Base-by-base conservation (phyloP, 2,329 filamentous ascomycete species). In the Penicillium sp. region DNA sequence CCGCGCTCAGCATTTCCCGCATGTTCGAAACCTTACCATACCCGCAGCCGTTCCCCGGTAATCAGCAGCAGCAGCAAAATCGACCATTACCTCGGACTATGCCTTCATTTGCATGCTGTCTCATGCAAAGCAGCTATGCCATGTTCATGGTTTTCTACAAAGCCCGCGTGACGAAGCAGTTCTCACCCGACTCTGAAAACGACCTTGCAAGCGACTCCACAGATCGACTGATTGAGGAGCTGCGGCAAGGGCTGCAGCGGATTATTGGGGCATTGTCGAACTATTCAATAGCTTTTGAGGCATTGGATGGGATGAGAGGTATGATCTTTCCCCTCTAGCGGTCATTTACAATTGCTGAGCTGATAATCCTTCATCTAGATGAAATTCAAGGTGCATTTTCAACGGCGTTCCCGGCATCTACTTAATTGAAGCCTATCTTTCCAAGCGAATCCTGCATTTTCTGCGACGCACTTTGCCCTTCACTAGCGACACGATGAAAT, bases 111-210 rank as follows among this genome's bases (percentile, higher is more conserved):
- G 70, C 71, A 18, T 73, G 70, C 56, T 74, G 72, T 49, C 61
- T 72, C 6, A 73, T 74, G 70, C 71, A 74, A 50, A 67, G 68
- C 32, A 73, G 70, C 49, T 74, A 74, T 47, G 70, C 70, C 4
- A 64, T 74, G 61, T 57, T 74, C 13, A 74, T 74, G 71, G 61
- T 73, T 6, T 72, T 66, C 44, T 71, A 70, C 52, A 72, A 71
- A 47, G 64, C 66, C 8, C 64, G 66, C 10, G 63, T 69, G n/a
- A 59, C 63, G 38, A 68, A 67, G 31, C 61, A 66, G 22, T 42
- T 61, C 6, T 58, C 60, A 1, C 57, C 57, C 1, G 61, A 62
- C 9, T 52, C 52, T 9, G 53, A 54, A 8, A 55, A 46, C 45
- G 59, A 61, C 3, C 38, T 46, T 8, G 44, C 52, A 3, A 52